Base-by-base conservation (phyloP, 2,329 filamentous ascomycete species). In the Lachnellula occidentalis region DNA sequence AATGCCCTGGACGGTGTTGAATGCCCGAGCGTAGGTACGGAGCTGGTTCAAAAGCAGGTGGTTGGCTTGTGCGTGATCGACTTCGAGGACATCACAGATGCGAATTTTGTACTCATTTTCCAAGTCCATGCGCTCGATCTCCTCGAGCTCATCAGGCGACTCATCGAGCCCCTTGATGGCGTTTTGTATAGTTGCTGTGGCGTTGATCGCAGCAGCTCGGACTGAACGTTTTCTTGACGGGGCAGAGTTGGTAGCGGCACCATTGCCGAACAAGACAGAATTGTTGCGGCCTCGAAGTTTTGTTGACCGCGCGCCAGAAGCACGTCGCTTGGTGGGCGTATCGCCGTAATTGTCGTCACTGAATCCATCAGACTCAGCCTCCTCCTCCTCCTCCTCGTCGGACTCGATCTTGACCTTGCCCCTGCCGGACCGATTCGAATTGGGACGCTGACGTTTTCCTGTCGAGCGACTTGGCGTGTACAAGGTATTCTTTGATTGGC, bases 21-120 rank as follows among this genome's bases (percentile, higher is more conserved):
- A 61, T 2, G 57, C 59, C 22, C 61, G 51, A 9, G 59, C 61
- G 46, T 63, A 63, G 2, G 19, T 34, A 21, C 61, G 53, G 5
- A 61, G 51, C n/a, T 61, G 36, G 1, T 54, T 31, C 1, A 62
- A 48, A 2, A 22, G 45, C 17, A 50, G 56, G 3, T 37, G 2
- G 5, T 34, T 11, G 12, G 48, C 15, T 5, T 48, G 17, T 7
- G 41, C 12, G 3, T 9, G 9, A 24, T 54, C 24, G 9, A 62
- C 36, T 4, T 34, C 36, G 2, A 61, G 56, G 11, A 62, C 45
- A 1, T 45, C 11, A 8, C 56, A 55, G 21, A 62, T 51, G 2
- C 34, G 27, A n/a, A 9, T 45, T 17, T 51, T 58, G 17, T 51
- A 58, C 2, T 27, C 21, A 12, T 19, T 9, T 22, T 43, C 41